Base-by-base conservation (phyloP, 257 asterid genomes). In the Schizonepeta tenuifolia region DNA sequence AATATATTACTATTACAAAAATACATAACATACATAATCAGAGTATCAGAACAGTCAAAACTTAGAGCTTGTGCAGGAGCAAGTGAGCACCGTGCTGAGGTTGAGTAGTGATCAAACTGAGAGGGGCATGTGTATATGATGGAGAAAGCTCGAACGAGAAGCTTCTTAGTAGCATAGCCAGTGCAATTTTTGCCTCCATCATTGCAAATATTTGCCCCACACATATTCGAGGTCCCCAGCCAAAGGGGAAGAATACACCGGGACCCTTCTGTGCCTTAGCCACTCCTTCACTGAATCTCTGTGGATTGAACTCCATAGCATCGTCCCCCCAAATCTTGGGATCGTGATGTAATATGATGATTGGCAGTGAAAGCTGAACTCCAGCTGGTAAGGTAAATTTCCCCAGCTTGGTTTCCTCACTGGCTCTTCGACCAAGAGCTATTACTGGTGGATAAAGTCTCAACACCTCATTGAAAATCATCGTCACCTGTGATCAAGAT, bases 141-240 rank as follows among this genome's bases (percentile, higher is more conserved):
- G 85, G 82, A 2, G 88, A 81, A 9, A 84, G 84, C 69, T 84
- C 72, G 7, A 63, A 84, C 1, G 86, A 79, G 78, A 84, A 81
- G 66, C 81, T 81, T 33, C 49, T 79, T 1, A 84, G 72, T 41
- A 84, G 76, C 86, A 80, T 80, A 3, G 81, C 61, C 18, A 85
- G 0, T 0, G 63, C 87, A 47, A 80, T 2, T 59, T 83, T 83
- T 2, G 81, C 82, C 81, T 83, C 84, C 40, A 81, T 1, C 87
- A 85, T 69, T 0, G 83, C 83, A 20, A 85, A 82, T 5, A 11
- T 26, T 55, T 81, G 87, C 5, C 90, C 87, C 0, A 78, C 31
- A 22, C 90, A 85, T 3, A 81, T 68, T 5, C 82, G 74, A n/a
- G 87, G 83, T 0, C 90, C 86, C 86, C 86, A 71, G 0, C 90